Evolutionary conservation across 768 basidiomycete genomes (phyloP).

Genomic region (Flagelloscypha sp.): DNA sequence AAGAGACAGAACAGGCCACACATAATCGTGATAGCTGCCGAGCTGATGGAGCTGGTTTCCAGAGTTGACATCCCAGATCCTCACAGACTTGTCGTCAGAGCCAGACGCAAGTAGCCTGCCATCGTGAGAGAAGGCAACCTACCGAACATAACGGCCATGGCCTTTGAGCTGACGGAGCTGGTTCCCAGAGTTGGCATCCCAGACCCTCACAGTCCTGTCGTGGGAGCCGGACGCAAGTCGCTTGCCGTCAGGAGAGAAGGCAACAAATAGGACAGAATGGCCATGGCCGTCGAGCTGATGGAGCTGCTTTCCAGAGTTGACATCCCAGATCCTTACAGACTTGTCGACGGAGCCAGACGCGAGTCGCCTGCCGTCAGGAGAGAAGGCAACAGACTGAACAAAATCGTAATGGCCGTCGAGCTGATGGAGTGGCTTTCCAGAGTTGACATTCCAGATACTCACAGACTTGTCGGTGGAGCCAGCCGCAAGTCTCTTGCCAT

Average conservation of each 20-base stretch:
- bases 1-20: slow-evolving; percentile 6
- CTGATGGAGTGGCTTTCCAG: not conserved
- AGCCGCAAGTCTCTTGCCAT: slow-evolving; percentile 7
- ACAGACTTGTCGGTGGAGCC: slow-evolving; percentile 7
- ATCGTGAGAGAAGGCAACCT: slow-evolving; percentile 35
- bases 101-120: slow-evolving; percentile 23
- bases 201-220: slow-evolving; percentile 16
- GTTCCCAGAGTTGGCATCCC: slow-evolving; percentile 5
- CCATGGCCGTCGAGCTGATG: slow-evolving; percentile 5
- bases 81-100: slow-evolving; percentile 9
- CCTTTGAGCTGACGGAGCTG: slow-evolving; percentile 16
- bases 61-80: slow-evolving; percentile 7
- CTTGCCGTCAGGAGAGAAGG: slow-evolving; percentile 17
- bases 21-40: not conserved
- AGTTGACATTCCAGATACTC: slow-evolving; percentile 9
- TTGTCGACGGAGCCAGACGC: slow-evolving; percentile 13
- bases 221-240: slow-evolving; percentile 32
- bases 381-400: slow-evolving; percentile 11
- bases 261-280: not conserved
- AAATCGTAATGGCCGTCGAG: slow-evolving; percentile 9
- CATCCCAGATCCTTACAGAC: slow-evolving; percentile 15
- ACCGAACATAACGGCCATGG: not conserved
- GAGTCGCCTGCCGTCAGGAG: slow-evolving; percentile 15
- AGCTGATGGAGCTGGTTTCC: not conserved
- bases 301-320: slow-evolving; percentile 1